Percentiles rank a stretch among this genome's conserved stretches.
phyloP scores from a whole-genome alignment of 163 green algal species.

The Prototheca cutis region DNA sequence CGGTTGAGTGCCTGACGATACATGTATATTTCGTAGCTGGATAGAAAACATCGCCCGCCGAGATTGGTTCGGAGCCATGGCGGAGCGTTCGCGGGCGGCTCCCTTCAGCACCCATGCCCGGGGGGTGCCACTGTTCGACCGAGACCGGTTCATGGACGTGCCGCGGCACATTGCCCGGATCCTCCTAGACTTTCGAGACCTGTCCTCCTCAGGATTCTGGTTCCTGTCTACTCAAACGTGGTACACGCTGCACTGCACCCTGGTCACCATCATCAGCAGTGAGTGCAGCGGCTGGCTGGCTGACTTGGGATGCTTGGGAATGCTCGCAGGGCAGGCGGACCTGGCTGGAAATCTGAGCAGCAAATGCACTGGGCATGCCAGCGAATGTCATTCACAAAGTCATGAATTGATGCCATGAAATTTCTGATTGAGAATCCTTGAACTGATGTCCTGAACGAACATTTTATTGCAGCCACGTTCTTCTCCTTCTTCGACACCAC shows the following conservation, averaged over 20 bases:
- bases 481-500: constrained; percentile 10
- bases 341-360: no score
- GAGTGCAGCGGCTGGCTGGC: no score
- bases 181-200: constrained; percentile 25
- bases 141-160: constrained; percentile 11
- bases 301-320: no score
- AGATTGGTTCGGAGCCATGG: not conserved
- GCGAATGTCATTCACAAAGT: no score
- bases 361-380: no score
- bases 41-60: no score
- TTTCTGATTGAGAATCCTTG: not conserved
- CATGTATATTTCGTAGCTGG: no score
- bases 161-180: constrained; percentile 11
- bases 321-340: no score
- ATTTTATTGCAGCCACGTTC: constrained; percentile 12
- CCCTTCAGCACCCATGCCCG: constrained; percentile 15
- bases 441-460: not conserved
- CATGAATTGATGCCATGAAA: not conserved
- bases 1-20: no score
- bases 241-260: constrained; percentile 19
- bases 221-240: constrained; percentile 26
- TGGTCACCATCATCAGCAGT: constrained; percentile 24
- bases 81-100: not conserved
- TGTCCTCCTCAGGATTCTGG: constrained; percentile 21
- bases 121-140: constrained; percentile 28